Conservation (phyloP, 1,139 yeast species). For the Candida sanyaensis region DNA sequence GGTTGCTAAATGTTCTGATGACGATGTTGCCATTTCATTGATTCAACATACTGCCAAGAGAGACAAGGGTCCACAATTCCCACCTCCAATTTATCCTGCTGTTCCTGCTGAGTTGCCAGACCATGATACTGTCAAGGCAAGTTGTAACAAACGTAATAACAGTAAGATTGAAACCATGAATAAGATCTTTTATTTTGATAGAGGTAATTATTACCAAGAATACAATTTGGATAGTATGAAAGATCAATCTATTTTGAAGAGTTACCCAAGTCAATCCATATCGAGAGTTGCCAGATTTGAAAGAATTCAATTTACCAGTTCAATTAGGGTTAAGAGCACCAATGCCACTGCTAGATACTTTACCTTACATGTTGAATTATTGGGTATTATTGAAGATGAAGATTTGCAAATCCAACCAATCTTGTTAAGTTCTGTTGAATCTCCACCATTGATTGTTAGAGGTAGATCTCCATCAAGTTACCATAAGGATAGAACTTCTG, state of each 20-base stretch:
- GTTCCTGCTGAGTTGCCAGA: conserved; percentile 61
- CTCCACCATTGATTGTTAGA: conserved; percentile 65
- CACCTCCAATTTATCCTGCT: conserved; percentile 60
- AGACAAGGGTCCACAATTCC: conserved; percentile 68
- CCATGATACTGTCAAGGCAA: conserved; percentile 57
- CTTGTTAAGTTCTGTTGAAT: conserved; percentile 45
- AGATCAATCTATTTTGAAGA: conserved; percentile 38
- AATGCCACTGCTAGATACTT: conserved; percentile 49
- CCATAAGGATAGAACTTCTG: conserved; percentile 42
- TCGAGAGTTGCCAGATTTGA: conserved; percentile 67
- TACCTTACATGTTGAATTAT: conserved; percentile 54
- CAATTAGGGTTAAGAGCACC: conserved; percentile 56
- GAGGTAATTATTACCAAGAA: conserved; percentile 35
- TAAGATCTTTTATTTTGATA: conserved; percentile 42
- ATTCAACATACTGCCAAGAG: conserved; percentile 73
- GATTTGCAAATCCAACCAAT: conserved; percentile 41
- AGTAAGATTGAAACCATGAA: conserved; percentile 25
- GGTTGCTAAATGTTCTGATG: conserved; percentile 58
- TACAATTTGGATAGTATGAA: conserved; percentile 28
- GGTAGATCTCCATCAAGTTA: conserved; percentile 73
- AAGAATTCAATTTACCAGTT: conserved; percentile 66
- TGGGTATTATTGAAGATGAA: conserved; percentile 49
- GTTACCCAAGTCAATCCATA: conserved; percentile 51
- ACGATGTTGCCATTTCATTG: conserved; percentile 47
- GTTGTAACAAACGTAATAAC: conserved; percentile 57